phyloP scores from a whole-genome alignment of 202 grass and related monocot genomes.

The Panicum hallii region DNA sequence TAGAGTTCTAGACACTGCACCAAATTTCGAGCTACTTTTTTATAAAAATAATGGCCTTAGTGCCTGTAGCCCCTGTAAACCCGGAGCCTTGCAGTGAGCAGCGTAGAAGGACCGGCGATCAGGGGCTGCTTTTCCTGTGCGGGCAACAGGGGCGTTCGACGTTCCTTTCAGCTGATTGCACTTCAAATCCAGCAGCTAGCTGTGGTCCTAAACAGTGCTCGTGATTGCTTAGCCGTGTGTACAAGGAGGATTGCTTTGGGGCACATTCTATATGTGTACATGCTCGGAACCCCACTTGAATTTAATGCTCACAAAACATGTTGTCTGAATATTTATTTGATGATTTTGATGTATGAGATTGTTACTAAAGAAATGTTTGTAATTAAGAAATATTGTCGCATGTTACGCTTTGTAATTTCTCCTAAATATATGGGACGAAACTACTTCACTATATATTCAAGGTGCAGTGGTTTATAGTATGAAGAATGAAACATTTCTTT shows the following conservation, averaged over 20 bases:
- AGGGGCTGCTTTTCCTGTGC: conserved; percentile 5
- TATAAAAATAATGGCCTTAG: background rate
- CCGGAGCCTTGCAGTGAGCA: background rate
- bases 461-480: too few relatives aligned
- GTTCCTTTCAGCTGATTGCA: conserved; percentile 15
- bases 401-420: background rate
- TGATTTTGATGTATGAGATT: background rate
- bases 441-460: too few relatives aligned
- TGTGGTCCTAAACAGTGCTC: conserved; percentile 13
- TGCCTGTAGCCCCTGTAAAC: background rate
- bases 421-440: too few relatives aligned
- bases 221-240: conserved; percentile 10
- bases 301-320: background rate
- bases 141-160: conserved; percentile 18
- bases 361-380: background rate
- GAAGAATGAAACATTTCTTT: too few relatives aligned
- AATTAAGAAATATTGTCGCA: background rate
- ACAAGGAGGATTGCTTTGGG: background rate
- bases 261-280: background rate
- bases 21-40: background rate
- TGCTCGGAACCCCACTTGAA: background rate
- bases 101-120: background rate
- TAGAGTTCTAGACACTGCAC: background rate
- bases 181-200: background rate
- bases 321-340: background rate